Percentiles rank a stretch among this genome's conserved stretches.
Evolutionary conservation across 1,284 basidiomycete genomes (phyloP).

Genomic region (Uromyces viciae-fabae): DNA sequence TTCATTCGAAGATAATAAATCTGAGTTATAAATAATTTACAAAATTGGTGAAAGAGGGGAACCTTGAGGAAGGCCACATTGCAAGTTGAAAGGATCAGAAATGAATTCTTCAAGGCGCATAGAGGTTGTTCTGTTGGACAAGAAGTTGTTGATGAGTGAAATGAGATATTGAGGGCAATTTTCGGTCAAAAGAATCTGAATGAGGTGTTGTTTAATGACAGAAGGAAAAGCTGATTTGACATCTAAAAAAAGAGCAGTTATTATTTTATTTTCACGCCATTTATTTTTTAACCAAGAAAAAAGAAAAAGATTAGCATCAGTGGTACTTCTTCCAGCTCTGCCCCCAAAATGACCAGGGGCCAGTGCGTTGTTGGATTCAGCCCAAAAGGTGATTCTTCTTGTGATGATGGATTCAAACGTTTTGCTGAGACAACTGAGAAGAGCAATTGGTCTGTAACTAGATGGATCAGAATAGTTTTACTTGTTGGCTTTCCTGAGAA

Average conservation of each 20-base stretch:
- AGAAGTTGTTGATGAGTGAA: neutral
- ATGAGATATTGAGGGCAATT: neutral
- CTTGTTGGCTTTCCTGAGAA: neutral
- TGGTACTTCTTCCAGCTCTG: neutral
- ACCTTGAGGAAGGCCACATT: neutral
- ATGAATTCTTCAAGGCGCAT: neutral
- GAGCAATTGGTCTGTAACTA: neutral
- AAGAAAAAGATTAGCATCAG: neutral
- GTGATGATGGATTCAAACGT: neutral
- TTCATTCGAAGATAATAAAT: no score
- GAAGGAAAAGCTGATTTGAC: conserved; percentile 23
- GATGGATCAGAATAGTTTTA: neutral
- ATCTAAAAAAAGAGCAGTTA: conserved; percentile 10
- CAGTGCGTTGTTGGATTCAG: neutral
- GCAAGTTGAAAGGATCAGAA: neutral
- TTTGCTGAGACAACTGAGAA: neutral
- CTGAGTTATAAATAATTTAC: conserved; percentile 12
- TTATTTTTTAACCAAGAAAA: conserved; percentile 1
- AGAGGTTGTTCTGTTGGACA: neutral
- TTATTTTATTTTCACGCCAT: conserved; percentile 6
- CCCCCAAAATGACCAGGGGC: conserved; percentile 1
- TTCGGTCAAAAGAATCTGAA: neutral
- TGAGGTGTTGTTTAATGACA: neutral
- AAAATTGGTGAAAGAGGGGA: neutral
- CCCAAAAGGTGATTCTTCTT: neutral